A percentile compares a stretch with the other conserved stretches of the same genome.
phyloP scores from a whole-genome alignment of 768 basidiomycete genomes.

The Hygrophoropsis aurantiaca region DNA sequence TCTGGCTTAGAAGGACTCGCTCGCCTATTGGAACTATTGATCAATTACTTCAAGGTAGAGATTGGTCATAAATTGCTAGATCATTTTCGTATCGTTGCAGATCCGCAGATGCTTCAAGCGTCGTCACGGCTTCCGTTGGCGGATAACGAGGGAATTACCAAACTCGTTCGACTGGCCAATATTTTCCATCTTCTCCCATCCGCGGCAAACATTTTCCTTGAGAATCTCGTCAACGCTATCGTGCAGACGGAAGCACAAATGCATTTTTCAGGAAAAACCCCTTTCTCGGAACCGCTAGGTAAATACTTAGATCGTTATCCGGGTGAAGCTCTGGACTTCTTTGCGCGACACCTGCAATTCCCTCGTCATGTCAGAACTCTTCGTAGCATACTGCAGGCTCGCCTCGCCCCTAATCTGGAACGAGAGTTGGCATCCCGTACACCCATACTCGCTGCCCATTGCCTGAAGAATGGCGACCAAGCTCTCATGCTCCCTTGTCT shows the following conservation, averaged over 20 bases:
- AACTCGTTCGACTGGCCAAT: slow-evolving; percentile 92
- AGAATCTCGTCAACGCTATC: slow-evolving; percentile 81
- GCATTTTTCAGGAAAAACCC: slow-evolving; percentile 85
- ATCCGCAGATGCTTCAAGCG: slow-evolving; percentile 78
- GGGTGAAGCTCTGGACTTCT: slow-evolving; percentile 79
- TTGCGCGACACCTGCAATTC: slow-evolving; percentile 76
- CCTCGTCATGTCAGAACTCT: slow-evolving; percentile 81
- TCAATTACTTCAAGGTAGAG: slow-evolving; percentile 99
- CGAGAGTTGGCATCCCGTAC: slow-evolving; percentile 67
- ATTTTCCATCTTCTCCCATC: slow-evolving; percentile 96
- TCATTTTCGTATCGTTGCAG: slow-evolving; percentile 91
- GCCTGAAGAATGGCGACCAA: slow-evolving; percentile 50
- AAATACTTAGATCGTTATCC: slow-evolving; percentile 92
- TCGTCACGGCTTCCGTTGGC: slow-evolving; percentile 78
- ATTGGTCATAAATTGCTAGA: slow-evolving; percentile 97
- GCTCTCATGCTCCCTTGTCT: slow-evolving; percentile 67
- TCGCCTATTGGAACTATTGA: slow-evolving; percentile 87
- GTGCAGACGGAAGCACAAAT: slow-evolving; percentile 91
- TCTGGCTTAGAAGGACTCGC: slow-evolving; percentile 92
- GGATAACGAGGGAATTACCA: slow-evolving; percentile 89
- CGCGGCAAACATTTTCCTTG: slow-evolving; percentile 89
- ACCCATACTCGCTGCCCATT: slow-evolving; percentile 48
- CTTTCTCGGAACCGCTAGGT: slow-evolving; percentile 91
- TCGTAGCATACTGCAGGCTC: slow-evolving; percentile 78
- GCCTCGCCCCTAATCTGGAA: slow-evolving; percentile 72